Base-by-base conservation (phyloP, 1,284 basidiomycete genomes). In the Sparassis latifolia region DNA sequence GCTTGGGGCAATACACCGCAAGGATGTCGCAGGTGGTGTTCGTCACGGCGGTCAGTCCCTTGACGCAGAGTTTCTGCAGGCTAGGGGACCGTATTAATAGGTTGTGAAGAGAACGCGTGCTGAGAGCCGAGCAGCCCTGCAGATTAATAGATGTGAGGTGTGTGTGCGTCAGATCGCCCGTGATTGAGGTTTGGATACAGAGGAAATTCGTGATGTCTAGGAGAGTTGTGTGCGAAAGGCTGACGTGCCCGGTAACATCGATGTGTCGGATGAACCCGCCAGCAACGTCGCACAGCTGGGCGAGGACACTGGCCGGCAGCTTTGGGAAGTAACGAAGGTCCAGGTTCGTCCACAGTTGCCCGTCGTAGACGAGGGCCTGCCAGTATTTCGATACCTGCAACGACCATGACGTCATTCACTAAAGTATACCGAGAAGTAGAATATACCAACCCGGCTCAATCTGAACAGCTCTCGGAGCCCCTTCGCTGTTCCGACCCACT, bases 381-480 rank as follows among this genome's bases (percentile, higher is more conserved):
- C 93, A 97, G 3, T 74, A 63, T 62, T 80, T 87, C 20, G 87
- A 95, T 1, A 97, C 91, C 89, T 95, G 63, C 38, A 53, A 51
- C 42, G 45, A 40, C 42, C 46, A 50, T 37, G 56, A 52, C 48
- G 53, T 58, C 49, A 60, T 50, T 56, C 47, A 47, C 45, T 42
- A 27, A 44, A 33, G 33, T 41, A 50, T 55, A 42, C 33, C 50
- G 47, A 62, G 50, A 63, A 56, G 47, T 57, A 54, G 52, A 35
- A 28, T 56, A 52, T 50, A 61, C 62, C 45, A 54, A 95, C 92
- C 71, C 88, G 76, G 64, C 84, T 84, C 48, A 94, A 62, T 66
- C 79, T 87, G 59, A 94, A 76, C 33, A 96, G 72, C 65, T 95
- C 92, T 56, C 83, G 71, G 49, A 88, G 66, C 1, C 84, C 92